These are phyloP conservation scores for Zasmidium citrigriseum DNA, from an alignment of 2,329 filamentous ascomycete genomes.

Conservation along the genomic window DNA sequence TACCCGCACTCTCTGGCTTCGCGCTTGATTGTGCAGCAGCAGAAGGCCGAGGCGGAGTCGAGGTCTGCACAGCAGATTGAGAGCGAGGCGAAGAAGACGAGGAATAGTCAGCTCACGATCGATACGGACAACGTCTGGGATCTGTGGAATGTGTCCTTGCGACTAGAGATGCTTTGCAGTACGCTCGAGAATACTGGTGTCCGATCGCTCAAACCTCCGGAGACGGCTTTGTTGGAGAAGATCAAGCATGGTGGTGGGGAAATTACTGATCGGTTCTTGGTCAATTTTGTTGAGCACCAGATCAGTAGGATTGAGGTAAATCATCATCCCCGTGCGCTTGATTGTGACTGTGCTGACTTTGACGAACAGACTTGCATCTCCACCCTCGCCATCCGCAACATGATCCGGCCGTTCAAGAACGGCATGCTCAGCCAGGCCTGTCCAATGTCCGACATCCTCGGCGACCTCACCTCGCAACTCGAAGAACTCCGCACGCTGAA, in stretches of 20 bases:
- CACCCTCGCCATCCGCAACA: constrained; percentile 75
- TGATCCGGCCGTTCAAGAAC: constrained; percentile 70
- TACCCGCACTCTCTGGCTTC: constrained; percentile 88
- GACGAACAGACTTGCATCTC: constrained; percentile 72
- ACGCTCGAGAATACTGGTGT: constrained; percentile 72
- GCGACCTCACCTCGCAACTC: constrained; percentile 61
- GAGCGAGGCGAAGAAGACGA: constrained; percentile 53
- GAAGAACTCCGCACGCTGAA: constrained; percentile 58
- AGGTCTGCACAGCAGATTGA: constrained; percentile 32
- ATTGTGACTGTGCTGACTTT: constrained; percentile 25
- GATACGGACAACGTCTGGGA: constrained; percentile 85
- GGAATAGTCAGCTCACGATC: constrained; percentile 69
- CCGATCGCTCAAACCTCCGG: constrained; percentile 70
- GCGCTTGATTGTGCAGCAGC: constrained; percentile 71
- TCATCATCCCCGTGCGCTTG: constrained; percentile 15
- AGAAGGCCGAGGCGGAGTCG: constrained; percentile 46
- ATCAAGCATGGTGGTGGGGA: constrained; percentile 75
- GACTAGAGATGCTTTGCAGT: constrained; percentile 91
- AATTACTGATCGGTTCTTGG: constrained; percentile 81
- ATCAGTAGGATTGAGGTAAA: constrained; percentile 92
- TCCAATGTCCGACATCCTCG: constrained; percentile 73
- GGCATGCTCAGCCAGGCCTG: constrained; percentile 72
- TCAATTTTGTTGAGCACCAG: constrained; percentile 92
- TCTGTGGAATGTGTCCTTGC: constrained; percentile 83
- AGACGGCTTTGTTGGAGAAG: constrained; percentile 77